Base-by-base conservation (phyloP, 305 asterid species). In the Fraxinus paxiana region DNA sequence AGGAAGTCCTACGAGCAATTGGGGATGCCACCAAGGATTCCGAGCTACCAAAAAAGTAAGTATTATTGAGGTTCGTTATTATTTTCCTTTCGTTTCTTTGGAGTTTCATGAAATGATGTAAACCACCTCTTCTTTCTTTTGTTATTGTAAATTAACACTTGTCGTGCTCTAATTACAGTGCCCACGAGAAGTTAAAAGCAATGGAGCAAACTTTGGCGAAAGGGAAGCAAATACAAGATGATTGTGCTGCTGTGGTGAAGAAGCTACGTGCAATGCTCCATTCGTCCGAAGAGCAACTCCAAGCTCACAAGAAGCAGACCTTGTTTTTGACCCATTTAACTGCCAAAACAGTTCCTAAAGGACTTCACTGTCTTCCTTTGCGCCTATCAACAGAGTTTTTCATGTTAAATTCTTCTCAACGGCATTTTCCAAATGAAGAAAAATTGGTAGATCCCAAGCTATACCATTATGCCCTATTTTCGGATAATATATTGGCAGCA, bases 261-360 rank as follows among this genome's bases (percentile, higher is more conserved):
- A 93, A 91, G 84, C 93, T 93, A n/a, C 92, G 95, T 2, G 97
- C 98, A 7, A 92, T 92, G 97, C 90, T 93, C 84, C 97, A 91
- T 88, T 93, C 89, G 30, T 81, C 94, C 8, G 98, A 93, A 83
- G 95, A 91, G 83, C 98, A 93, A 89, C 91, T 93, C 78, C 91
- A 89, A 28, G 93, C 79, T 82, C 92, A 92, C 85, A 90, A 90
- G 88, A 93, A 92, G 84, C 98, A 92, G 81, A 76, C 94, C 78
- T 84, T 91, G 82, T 93, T 90, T 84, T 83, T 92, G 88, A 90
- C 98, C 18, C 97, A 90, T 76, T 80, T 93, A 76, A 87, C 94
- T 77, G 89, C 97, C 34, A 92, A 92, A 82, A 90, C 97, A 15
- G 81, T 92, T 67, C 95, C 97, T 31, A 93, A 92, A 84, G 92